Evolutionary conservation across 306 rosid species (phyloP).

Genomic region (Trifolium subterraneum): DNA sequence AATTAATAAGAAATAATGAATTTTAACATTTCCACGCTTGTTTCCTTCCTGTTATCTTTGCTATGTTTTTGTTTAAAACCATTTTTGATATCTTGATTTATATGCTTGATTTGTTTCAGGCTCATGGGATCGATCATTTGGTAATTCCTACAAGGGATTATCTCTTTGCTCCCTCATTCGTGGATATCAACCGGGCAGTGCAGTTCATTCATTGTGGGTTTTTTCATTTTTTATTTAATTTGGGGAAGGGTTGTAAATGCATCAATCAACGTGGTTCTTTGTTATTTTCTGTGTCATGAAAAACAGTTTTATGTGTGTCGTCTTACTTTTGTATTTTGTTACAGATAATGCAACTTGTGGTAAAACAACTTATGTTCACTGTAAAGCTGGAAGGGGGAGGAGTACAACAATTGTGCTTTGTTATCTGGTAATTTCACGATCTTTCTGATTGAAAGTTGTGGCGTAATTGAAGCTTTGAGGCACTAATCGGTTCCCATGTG

Average conservation of each 20-base stretch:
- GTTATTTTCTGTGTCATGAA: conserved; percentile 10
- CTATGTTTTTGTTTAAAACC: conserved; percentile 18
- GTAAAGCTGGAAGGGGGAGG: conserved; percentile 99
- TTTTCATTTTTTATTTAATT: conserved; percentile 20
- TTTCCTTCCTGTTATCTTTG: conserved; percentile 25
- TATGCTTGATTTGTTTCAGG: conserved; percentile 59
- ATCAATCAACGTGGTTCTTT: conserved; percentile 24
- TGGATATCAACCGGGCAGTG: conserved; percentile 82
- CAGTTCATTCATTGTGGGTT: conserved; percentile 88
- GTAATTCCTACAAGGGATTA: conserved; percentile 96
- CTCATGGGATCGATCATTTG: conserved; percentile 89
- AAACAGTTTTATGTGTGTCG: background rate
- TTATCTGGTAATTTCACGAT: conserved; percentile 71
- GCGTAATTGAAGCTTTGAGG: conserved; percentile 25
- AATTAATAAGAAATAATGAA: background rate
- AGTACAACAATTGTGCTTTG: conserved; percentile 97
- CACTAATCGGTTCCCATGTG: conserved; percentile 4
- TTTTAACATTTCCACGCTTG: background rate
- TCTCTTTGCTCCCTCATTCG: conserved; percentile 91
- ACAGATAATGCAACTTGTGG: conserved; percentile 72
- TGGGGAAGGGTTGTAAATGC: background rate
- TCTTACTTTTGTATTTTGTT: conserved; percentile 26
- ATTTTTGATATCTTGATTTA: conserved; percentile 19
- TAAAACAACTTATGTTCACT: conserved; percentile 89
- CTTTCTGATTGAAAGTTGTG: conserved; percentile 17